Conservation (phyloP, 2,329 filamentous ascomycete genomes). For the Pestalotiopsis sp. region DNA sequence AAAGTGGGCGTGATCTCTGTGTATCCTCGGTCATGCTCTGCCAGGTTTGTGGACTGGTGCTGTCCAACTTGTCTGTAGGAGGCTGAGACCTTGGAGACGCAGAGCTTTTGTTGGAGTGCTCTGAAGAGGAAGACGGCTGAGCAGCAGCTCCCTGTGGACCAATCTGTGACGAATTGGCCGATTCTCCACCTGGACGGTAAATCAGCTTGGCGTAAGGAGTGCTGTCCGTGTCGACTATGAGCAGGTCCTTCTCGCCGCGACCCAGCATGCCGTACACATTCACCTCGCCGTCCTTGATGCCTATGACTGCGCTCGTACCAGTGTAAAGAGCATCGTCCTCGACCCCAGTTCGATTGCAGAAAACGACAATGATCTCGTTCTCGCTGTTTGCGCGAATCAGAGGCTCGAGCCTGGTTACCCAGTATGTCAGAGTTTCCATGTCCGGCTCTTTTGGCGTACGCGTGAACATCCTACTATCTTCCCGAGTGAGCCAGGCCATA, state of each 20-base stretch:
- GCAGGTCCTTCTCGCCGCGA: slow-evolving; percentile 67
- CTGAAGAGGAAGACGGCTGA: too few relatives aligned
- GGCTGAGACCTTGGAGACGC: too few relatives aligned
- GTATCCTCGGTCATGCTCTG: too few relatives aligned
- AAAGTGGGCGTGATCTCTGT: neutral
- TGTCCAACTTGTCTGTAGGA: too few relatives aligned
- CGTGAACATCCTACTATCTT: slow-evolving; percentile 31
- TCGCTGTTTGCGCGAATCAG: slow-evolving; percentile 52
- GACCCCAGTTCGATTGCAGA: slow-evolving; percentile 70
- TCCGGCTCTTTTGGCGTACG: slow-evolving; percentile 56
- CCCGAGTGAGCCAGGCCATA: slow-evolving; percentile 78
- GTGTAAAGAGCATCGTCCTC: slow-evolving; percentile 72
- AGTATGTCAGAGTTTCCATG: slow-evolving; percentile 74
- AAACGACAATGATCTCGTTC: slow-evolving; percentile 68
- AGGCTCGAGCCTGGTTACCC: slow-evolving; percentile 74
- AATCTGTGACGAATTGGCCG: too few relatives aligned
- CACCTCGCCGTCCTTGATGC: slow-evolving; percentile 66
- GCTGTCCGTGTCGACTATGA: slow-evolving; percentile 66
- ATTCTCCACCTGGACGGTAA: too few relatives aligned
- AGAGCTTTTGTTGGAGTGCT: too few relatives aligned
- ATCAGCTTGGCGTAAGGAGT: too few relatives aligned
- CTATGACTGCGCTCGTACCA: slow-evolving; percentile 73
- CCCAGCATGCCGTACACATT: slow-evolving; percentile 71
- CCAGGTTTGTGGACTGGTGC: too few relatives aligned
- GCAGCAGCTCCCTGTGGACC: too few relatives aligned